Evolutionary conservation across 2,329 filamentous ascomycete genomes (phyloP).

Genomic region (Aureobasidium sp.): DNA sequence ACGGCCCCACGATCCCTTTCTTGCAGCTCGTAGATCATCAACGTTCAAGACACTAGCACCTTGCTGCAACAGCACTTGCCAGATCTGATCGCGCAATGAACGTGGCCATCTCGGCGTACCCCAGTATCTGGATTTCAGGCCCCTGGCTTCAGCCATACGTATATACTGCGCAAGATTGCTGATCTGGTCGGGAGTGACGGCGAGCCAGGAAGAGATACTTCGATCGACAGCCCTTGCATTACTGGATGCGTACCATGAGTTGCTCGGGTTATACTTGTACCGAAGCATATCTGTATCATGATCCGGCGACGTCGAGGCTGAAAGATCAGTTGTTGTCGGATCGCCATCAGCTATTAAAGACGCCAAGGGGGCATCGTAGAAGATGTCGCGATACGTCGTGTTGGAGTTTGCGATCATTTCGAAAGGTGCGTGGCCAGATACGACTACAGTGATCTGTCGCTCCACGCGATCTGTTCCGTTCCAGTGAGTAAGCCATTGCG

Average conservation of each 20-base stretch:
- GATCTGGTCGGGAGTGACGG: not conserved
- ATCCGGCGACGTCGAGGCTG: not conserved
- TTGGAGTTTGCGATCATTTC: conserved; percentile 33
- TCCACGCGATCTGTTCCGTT: conserved; percentile 37
- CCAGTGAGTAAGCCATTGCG: conserved; percentile 46
- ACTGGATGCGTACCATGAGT: conserved; percentile 13
- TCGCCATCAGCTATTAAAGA: not conserved
- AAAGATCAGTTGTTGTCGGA: not conserved
- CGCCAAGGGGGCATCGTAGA: conserved; percentile 34
- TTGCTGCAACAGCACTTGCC: not conserved
- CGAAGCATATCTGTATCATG: not conserved
- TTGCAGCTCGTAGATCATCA: not conserved
- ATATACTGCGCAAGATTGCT: not conserved
- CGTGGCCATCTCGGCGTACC: not conserved
- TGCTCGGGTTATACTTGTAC: conserved; percentile 14
- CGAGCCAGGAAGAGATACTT: conserved; percentile 21
- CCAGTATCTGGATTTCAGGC: conserved; percentile 1
- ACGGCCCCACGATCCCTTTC: not conserved
- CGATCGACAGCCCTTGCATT: conserved; percentile 36
- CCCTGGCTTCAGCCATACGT: not conserved
- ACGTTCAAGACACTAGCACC: not conserved
- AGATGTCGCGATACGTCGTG: conserved; percentile 43
- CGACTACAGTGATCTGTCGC: conserved; percentile 47
- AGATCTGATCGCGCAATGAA: not conserved
- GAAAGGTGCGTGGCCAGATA: conserved; percentile 48